These are phyloP conservation scores for Termitomyces sp. DNA, from an alignment of 1,284 basidiomycete genomes.

Conservation along the genomic window DNA sequence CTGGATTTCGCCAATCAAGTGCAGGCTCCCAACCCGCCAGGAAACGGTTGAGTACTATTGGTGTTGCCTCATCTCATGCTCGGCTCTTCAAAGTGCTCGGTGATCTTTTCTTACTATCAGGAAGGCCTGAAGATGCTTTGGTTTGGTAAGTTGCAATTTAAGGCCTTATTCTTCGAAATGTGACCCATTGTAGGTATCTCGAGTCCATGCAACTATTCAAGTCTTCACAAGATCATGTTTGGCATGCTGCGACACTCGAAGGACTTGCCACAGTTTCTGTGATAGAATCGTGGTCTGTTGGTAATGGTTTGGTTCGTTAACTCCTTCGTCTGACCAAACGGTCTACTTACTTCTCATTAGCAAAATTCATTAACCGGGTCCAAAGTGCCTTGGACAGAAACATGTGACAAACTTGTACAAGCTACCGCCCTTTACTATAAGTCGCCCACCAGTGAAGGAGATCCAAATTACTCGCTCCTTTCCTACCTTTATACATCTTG, in stretches of 20 bases:
- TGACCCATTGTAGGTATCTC: constrained; percentile 57
- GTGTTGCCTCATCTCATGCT: constrained; percentile 68
- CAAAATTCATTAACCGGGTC: constrained; percentile 41
- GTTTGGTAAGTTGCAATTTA: constrained; percentile 54
- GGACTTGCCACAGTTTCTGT: constrained; percentile 73
- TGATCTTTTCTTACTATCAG: constrained; percentile 82
- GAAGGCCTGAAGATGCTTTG: constrained; percentile 73
- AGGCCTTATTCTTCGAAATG: constrained; percentile 17
- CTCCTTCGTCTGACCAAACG: constrained; percentile 7
- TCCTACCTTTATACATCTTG: constrained; percentile 62
- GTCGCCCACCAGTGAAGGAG: constrained; percentile 49
- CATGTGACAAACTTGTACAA: constrained; percentile 64
- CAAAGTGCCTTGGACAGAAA: constrained; percentile 66
- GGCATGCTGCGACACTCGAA: constrained; percentile 86
- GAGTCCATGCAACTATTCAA: constrained; percentile 77
- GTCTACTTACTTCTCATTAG: constrained; percentile 27
- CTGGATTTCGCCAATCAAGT: constrained; percentile 45
- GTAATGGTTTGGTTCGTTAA: constrained; percentile 62
- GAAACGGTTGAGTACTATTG: constrained; percentile 59
- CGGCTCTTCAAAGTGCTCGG: constrained; percentile 84
- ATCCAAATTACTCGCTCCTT: constrained; percentile 54
- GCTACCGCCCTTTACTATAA: constrained; percentile 60
- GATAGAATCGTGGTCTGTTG: constrained; percentile 79
- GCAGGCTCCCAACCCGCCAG: constrained; percentile 40
- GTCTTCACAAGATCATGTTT: constrained; percentile 68